A percentile compares a stretch with the other conserved stretches of the same genome.
Evolutionary conservation across 257 asterid genomes (phyloP).

Genomic region (Capsicum pubescens): DNA sequence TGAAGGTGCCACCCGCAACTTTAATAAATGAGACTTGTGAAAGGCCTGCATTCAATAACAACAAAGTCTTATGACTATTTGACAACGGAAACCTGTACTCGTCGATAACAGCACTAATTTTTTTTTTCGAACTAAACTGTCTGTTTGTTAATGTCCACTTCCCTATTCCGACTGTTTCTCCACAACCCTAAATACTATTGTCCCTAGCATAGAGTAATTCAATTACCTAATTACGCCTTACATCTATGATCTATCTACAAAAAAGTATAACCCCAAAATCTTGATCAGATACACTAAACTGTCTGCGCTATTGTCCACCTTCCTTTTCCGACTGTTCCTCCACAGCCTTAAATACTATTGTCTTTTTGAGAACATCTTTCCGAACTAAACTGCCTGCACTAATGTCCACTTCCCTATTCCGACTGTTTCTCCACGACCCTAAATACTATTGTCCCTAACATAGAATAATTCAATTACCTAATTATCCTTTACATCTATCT

Average conservation of each 20-base stretch:
- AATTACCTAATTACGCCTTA: not conserved
- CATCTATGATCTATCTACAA: not conserved
- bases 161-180: not conserved
- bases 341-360: no score
- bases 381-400: no score
- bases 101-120: not conserved
- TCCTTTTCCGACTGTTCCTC: no score
- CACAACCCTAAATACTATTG: not conserved
- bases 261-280: slow-evolving; percentile 9
- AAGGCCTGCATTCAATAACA: slow-evolving; percentile 64
- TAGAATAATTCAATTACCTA: slow-evolving; percentile 1
- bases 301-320: no score
- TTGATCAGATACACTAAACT: not conserved
- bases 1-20: slow-evolving; percentile 94
- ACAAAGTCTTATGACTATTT: not conserved
- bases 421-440: not conserved
- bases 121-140: not conserved
- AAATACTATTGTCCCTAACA: not conserved
- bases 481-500: not conserved
- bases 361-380: no score
- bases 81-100: not conserved
- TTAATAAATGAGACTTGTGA: slow-evolving; percentile 93
- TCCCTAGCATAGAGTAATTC: slow-evolving; percentile 5
- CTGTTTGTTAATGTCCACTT: not conserved
- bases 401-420: not conserved